Evolutionary conservation across 352 stramenopile species (phyloP).

Genomic region (Phytophthora sansomeana): DNA sequence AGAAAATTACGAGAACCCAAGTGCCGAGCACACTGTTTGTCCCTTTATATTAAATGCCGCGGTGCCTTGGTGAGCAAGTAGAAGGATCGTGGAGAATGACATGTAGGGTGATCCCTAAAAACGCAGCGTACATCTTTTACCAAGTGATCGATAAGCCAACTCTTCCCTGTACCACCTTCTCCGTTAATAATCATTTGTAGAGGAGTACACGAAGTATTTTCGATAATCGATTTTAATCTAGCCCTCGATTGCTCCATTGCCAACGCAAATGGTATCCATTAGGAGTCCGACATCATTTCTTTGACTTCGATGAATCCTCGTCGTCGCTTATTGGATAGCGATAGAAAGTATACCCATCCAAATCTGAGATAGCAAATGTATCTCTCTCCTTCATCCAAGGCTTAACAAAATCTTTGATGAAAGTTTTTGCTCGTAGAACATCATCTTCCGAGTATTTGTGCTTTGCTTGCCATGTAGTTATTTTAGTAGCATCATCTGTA

Average conservation of each 20-base stretch:
- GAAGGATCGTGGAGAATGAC: no score
- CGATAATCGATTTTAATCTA: constrained; percentile 1
- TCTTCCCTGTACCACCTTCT: no score
- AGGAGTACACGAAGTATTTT: neutral
- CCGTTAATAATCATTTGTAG: constrained; percentile 9
- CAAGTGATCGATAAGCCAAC: constrained; percentile 2
- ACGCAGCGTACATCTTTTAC: constrained; percentile 9
- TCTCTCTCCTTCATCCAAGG: constrained; percentile 4
- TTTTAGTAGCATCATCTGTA: no score
- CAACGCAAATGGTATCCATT: constrained; percentile 6
- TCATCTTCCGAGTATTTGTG: constrained; percentile 1
- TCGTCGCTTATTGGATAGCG: constrained; percentile 3
- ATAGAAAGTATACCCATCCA: no score
- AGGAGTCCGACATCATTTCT: constrained; percentile 5
- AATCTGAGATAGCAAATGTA: neutral
- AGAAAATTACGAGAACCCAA: neutral
- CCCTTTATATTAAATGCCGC: constrained; percentile 10
- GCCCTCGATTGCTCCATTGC: constrained; percentile 3
- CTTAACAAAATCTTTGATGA: neutral
- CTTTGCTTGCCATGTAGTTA: constrained; percentile 4
- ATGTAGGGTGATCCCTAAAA: constrained; percentile 2
- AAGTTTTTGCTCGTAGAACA: constrained; percentile 2
- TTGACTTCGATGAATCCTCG: neutral
- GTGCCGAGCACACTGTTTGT: constrained; percentile 2
- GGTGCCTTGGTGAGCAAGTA: constrained; percentile 8